Evolutionary conservation across 176 grass and related monocot species (phyloP).

Genomic region (Eremochloa ophiuroides): DNA sequence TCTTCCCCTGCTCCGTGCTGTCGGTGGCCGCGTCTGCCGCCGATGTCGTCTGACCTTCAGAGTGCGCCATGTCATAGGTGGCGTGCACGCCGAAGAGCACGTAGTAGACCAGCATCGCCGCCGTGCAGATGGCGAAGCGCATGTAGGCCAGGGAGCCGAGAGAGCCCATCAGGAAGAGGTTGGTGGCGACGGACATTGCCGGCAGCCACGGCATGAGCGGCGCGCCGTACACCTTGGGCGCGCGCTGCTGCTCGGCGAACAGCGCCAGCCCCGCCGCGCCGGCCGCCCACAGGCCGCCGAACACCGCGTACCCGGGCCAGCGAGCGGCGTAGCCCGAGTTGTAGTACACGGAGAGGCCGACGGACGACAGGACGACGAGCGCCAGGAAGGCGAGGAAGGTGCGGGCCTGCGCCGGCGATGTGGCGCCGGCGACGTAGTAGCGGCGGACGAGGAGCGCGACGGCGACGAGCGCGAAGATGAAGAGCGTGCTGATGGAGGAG

Average conservation of each 20-base stretch:
- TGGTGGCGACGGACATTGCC: slow-evolving; percentile 37
- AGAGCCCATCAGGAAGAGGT: slow-evolving; percentile 61
- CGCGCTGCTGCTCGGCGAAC: slow-evolving; percentile 19
- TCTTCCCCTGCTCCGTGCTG: slow-evolving; percentile 23
- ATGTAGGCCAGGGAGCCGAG: slow-evolving; percentile 29
- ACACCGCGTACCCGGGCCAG: slow-evolving; percentile 41
- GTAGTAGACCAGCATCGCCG: slow-evolving; percentile 50
- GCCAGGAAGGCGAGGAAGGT: slow-evolving; percentile 28
- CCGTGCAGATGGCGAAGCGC: slow-evolving; percentile 55
- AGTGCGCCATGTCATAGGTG: slow-evolving; percentile 47
- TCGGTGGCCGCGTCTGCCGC: not conserved
- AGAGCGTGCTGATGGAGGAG: slow-evolving; percentile 69
- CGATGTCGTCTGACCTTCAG: not conserved
- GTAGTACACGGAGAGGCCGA: slow-evolving; percentile 39
- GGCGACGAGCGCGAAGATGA: slow-evolving; percentile 62
- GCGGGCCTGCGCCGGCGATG: not conserved
- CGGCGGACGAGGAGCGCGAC: slow-evolving; percentile 46
- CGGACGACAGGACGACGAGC: slow-evolving; percentile 28
- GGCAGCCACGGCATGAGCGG: slow-evolving; percentile 59
- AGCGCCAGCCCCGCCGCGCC: slow-evolving; percentile 37
- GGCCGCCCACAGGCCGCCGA: slow-evolving; percentile 21
- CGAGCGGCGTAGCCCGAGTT: not conserved
- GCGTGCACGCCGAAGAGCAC: slow-evolving; percentile 55
- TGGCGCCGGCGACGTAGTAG: slow-evolving; percentile 27
- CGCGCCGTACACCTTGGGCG: slow-evolving; percentile 45